These are phyloP conservation scores for Albophoma yamanashiensis DNA, from an alignment of 2,329 filamentous ascomycete species.

Conservation along the genomic window DNA sequence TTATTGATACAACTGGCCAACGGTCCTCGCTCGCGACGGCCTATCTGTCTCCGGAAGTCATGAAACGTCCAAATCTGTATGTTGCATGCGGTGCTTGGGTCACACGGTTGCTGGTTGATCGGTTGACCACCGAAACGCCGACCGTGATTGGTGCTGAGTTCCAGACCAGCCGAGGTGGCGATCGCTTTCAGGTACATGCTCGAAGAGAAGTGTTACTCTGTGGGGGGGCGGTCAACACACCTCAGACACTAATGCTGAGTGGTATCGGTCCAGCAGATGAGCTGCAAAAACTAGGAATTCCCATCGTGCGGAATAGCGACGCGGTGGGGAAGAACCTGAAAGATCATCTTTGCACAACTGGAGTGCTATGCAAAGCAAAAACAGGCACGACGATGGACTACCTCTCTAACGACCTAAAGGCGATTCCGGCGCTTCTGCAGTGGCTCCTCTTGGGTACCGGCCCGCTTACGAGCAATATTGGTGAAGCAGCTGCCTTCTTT, in stretches of 20 bases:
- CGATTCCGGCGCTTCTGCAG: neutral
- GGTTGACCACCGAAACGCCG: neutral
- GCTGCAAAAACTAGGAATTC: neutral
- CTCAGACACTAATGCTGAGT: neutral
- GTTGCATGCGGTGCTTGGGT: neutral
- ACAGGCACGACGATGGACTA: neutral
- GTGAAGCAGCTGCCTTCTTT: neutral
- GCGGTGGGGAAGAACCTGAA: neutral
- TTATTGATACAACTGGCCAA: neutral
- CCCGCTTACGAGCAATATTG: neutral
- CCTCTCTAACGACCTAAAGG: neutral
- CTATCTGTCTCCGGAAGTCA: neutral
- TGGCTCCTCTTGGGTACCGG: neutral
- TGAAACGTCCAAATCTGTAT: neutral
- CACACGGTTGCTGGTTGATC: neutral
- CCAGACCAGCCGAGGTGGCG: neutral
- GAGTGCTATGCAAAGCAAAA: neutral
- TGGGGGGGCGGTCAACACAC: neutral
- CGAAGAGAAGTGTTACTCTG: neutral
- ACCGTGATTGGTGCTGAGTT: neutral
- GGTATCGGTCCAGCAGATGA: neutral
- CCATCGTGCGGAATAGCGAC: neutral
- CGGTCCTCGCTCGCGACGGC: neutral
- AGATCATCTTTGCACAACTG: neutral
- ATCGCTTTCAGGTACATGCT: neutral